Evolutionary conservation across 2,329 filamentous ascomycete genomes (phyloP).

Genomic region (Talaromyces sp.): DNA sequence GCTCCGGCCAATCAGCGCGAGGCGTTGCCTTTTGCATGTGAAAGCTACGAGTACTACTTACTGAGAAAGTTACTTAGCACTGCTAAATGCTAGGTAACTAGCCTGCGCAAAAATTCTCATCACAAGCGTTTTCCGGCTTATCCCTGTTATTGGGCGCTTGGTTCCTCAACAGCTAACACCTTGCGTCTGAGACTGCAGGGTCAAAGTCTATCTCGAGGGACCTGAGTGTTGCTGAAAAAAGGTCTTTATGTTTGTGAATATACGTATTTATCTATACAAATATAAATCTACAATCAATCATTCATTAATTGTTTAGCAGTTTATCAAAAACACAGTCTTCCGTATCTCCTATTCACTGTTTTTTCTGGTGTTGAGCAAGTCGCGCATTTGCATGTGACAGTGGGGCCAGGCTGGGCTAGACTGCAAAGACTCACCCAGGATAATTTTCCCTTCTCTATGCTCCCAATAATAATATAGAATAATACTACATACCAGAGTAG

Average conservation of each 20-base stretch:
- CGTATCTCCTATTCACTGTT: neutral
- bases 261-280: no score
- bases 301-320: no score
- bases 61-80: no score
- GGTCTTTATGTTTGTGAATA: no score
- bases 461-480: neutral
- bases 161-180: neutral
- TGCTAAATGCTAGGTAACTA: no score
- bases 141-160: neutral
- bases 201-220: no score
- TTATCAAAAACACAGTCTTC: no score
- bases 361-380: neutral
- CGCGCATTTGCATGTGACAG: conserved; percentile 8
- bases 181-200: neutral
- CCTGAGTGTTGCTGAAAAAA: no score
- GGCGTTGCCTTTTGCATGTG: conserved; percentile 10
- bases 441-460: neutral
- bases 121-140: neutral
- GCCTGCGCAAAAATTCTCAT: neutral
- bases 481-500: no score
- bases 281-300: no score
- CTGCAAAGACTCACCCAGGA: neutral
- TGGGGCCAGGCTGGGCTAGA: neutral
- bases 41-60: no score
- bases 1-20: conserved; percentile 3